Base-by-base conservation (phyloP, 768 basidiomycete species). In the Kondoa malvinella region DNA sequence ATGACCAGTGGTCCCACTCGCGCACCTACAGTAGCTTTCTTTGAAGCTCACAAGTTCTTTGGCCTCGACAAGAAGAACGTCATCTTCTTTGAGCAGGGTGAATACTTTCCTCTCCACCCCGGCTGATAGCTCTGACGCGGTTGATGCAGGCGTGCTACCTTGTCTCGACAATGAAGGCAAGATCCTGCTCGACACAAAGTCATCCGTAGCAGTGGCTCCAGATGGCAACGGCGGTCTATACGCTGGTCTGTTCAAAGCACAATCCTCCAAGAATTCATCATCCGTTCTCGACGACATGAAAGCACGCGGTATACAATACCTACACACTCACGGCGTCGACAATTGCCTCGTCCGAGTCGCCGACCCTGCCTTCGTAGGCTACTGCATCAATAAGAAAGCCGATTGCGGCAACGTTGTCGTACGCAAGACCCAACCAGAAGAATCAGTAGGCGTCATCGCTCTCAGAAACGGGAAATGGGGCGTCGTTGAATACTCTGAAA, bases 1-100 rank as follows among this genome's bases (percentile, higher is more conserved):
- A 99, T 99, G 95, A 97, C 94, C 67, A 92, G 89, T 75, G 92
- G 92, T 27, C 95, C 94, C 50, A 99, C 95, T 34, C 84, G 91
- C 71, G 80, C 78, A 56, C 87, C 86, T 34, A 97, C 95, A 27
- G 88, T 89, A 77, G 79, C 79, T 30, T 97, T 87, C 81, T 96
- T 97, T 79, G 79, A 79, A 70, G 80, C 83, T 69, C 82, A 91
- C 78, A 76, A 77, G 1, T 88, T 82, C 79, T 99, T 96, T 75
- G 92, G 94, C 2, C 82, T 99, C 69, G 76, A 85, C 64, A 75
- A 83, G 67, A 80, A 84, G 70, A 86, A 95, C 73, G 86, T 99
- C 70, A 80, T 96, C 64, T 82, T 99, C 79, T 99, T 99, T 73
- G 89, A 99, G 77, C 95, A 97, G 82, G 95, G 95, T 94, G 71